A percentile compares a stretch with the other conserved stretches of the same genome.
These are phyloP conservation scores for Erythrophleum ivorense DNA, from an alignment of 331 rosid species.

Conservation along the genomic window DNA sequence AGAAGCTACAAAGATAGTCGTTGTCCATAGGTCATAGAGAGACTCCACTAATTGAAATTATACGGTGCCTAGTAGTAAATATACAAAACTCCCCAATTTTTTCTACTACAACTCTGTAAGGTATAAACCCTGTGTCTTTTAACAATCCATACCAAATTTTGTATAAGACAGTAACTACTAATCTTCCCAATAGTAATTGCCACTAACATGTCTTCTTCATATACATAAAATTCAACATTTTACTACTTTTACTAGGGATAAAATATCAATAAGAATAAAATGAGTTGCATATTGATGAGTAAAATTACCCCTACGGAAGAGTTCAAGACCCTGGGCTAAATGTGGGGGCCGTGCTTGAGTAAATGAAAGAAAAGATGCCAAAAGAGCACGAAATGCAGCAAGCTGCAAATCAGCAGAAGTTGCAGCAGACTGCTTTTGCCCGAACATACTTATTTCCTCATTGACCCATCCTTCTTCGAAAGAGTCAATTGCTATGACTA, in stretches of 20 bases:
- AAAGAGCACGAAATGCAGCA: constrained; percentile 74
- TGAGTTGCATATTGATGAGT: constrained; percentile 21
- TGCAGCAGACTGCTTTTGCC: constrained; percentile 50
- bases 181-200: constrained; percentile 8
- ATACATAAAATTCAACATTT: constrained; percentile 10
- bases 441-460: constrained; percentile 54
- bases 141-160: background rate
- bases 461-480: constrained; percentile 53
- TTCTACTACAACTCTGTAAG: background rate
- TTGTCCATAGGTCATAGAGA: background rate
- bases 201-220: constrained; percentile 7
- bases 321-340: constrained; percentile 86
- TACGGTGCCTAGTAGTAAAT: background rate
- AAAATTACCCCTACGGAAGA: constrained; percentile 75
- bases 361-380: constrained; percentile 80
- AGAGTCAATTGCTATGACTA: constrained; percentile 56
- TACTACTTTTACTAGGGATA: constrained; percentile 1
- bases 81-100: background rate
- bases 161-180: background rate
- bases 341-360: constrained; percentile 58
- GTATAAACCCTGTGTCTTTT: background rate
- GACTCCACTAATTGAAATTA: too few species aligned
- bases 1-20: background rate
- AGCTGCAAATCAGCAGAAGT: constrained; percentile 66
- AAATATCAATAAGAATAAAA: constrained; percentile 20